phyloP scores from a whole-genome alignment of 2,329 filamentous ascomycete genomes.

The Leptographium procerum region DNA sequence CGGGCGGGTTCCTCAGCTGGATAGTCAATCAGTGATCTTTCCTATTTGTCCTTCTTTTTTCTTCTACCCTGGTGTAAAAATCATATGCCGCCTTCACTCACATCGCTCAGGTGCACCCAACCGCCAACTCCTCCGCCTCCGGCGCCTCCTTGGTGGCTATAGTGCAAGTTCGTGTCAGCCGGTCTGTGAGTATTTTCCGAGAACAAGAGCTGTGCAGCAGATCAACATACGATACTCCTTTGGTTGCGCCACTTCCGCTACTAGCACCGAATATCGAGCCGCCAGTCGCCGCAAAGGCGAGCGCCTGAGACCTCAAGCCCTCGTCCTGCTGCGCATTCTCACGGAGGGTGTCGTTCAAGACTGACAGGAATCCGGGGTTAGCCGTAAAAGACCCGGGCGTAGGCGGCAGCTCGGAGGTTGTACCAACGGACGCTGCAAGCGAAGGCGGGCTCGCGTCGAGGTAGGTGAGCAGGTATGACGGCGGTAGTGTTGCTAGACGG shows the following conservation, averaged over 20 bases:
- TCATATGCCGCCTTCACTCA: constrained; percentile 4
- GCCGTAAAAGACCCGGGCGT: constrained; percentile 48
- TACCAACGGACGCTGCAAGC: constrained; percentile 44
- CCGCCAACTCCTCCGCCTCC: constrained; percentile 50
- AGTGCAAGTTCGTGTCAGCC: neutral
- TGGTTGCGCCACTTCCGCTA: constrained; percentile 38
- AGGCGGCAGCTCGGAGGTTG: constrained; percentile 45
- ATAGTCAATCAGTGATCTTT: neutral
- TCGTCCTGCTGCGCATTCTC: constrained; percentile 16
- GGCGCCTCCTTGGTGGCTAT: constrained; percentile 41
- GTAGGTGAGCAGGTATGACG: constrained; percentile 44
- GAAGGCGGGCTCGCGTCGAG: constrained; percentile 47
- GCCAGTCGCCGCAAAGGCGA: constrained; percentile 47
- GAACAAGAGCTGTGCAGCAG: neutral
- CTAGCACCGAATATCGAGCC: constrained; percentile 36
- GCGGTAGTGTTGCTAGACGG: constrained; percentile 31
- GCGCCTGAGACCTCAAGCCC: constrained; percentile 33
- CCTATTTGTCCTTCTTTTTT: neutral
- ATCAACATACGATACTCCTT: constrained; percentile 17
- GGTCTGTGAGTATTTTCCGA: neutral
- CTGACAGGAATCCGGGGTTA: constrained; percentile 44
- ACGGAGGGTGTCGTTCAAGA: constrained; percentile 23
- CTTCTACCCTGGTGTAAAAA: neutral
- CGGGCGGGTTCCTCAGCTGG: constrained; percentile 45
- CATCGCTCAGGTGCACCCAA: constrained; percentile 54